Conservation (phyloP, 2,329 filamentous ascomycete species). For the Stromatinia cepivora region DNA sequence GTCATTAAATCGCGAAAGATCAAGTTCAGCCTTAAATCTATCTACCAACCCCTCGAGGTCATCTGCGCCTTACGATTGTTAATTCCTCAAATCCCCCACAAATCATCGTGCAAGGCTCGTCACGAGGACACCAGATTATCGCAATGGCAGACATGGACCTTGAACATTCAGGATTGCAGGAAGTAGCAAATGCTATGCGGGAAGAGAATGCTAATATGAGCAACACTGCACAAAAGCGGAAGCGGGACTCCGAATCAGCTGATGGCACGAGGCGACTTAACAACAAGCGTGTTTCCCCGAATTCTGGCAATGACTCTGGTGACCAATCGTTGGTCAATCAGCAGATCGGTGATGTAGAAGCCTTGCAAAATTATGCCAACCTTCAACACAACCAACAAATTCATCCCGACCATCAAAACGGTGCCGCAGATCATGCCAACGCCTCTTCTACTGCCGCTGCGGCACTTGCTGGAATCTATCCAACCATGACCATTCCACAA, state of each 20-base stretch:
- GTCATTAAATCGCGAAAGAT: slow-evolving; percentile 37
- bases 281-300: slow-evolving; percentile 42
- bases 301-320: slow-evolving; percentile 34
- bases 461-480: slow-evolving; percentile 45
- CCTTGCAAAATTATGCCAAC: slow-evolving; percentile 43
- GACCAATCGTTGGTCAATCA: slow-evolving; percentile 32
- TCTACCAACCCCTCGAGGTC: slow-evolving; percentile 39
- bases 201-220: slow-evolving; percentile 35
- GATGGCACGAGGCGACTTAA: slow-evolving; percentile 40
- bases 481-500: slow-evolving; percentile 56
- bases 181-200: slow-evolving; percentile 43
- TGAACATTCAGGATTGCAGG: slow-evolving; percentile 42
- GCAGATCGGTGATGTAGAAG: slow-evolving; percentile 37
- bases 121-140: slow-evolving; percentile 28
- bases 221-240: slow-evolving; percentile 40
- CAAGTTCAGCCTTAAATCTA: slow-evolving; percentile 39
- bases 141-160: slow-evolving; percentile 42
- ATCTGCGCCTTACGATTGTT: slow-evolving; percentile 37
- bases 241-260: slow-evolving; percentile 42
- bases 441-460: slow-evolving; percentile 60
- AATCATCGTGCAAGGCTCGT: slow-evolving; percentile 37
- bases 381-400: slow-evolving; percentile 49
- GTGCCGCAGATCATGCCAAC: slow-evolving; percentile 48
- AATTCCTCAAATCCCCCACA: slow-evolving; percentile 28
- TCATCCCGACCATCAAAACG: slow-evolving; percentile 52